Percentiles rank a stretch among this genome's conserved stretches.
Evolutionary conservation across 345 rosid genomes (phyloP).

Genomic region (Sonneratia caseolaris): DNA sequence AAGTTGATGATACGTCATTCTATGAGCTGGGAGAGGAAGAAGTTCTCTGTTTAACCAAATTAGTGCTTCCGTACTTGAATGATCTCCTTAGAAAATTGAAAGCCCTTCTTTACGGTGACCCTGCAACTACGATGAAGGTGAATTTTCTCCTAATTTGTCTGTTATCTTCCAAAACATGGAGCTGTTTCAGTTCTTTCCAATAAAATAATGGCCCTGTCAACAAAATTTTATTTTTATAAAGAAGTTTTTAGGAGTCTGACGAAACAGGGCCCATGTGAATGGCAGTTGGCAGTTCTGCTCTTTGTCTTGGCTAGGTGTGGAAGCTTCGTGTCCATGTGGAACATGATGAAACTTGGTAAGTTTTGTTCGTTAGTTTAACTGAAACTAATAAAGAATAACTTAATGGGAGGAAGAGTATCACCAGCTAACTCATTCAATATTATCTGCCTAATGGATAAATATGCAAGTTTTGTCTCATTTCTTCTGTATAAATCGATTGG

Average conservation of each 20-base stretch:
- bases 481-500: background rate
- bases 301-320: constrained; percentile 81
- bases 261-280: constrained; percentile 11
- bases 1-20: constrained; percentile 27
- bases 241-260: constrained; percentile 12
- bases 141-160: background rate
- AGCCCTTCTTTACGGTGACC: constrained; percentile 87
- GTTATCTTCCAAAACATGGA: background rate
- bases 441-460: background rate
- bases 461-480: background rate
- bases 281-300: constrained; percentile 84
- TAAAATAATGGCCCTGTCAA: background rate
- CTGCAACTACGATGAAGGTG: constrained; percentile 90
- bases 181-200: background rate
- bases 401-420: background rate
- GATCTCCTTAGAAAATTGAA: constrained; percentile 55
- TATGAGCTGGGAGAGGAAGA: constrained; percentile 74
- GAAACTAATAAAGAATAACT: background rate
- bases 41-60: constrained; percentile 53
- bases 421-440: background rate
- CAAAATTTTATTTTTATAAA: background rate
- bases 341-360: constrained; percentile 76
- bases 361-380: background rate
- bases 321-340: constrained; percentile 89
- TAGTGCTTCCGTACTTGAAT: constrained; percentile 71